Base-by-base conservation (phyloP, 257 asterid genomes). In the Fraxinus americana region DNA sequence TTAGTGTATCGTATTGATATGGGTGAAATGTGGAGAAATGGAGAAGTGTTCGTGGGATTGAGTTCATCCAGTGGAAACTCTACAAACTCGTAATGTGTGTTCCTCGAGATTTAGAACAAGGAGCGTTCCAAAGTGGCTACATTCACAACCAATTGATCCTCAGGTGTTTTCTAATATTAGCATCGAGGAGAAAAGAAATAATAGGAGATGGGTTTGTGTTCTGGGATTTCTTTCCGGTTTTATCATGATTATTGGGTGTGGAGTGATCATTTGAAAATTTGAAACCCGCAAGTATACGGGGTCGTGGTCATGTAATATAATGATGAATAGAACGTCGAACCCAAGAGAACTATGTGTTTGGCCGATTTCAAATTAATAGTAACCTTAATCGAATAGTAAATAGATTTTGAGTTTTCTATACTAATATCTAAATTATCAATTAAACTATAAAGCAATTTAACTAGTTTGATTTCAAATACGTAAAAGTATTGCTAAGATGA, bases 101-200 rank as follows among this genome's bases (percentile, higher is more conserved):
- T 84, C 92, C 0, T 93, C 97, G 97, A 85, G 85, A 16, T 89
- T 91, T 72, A 86, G 78, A 61, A 81, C 86, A 7, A 86, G 96
- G 83, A 84, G 65, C 66, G 86, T 91, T 71, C 96, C 98, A 0
- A 75, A 76, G 10, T 86, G 96, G 94, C 70, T 93, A 48, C 97
- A 93, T 85, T 91, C 96, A 57, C 85, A 88, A n/a, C 97, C 98
- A 0, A 38, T 86, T 75, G 83, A 93, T 82, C 96, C 97, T 0
- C 77, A 66, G 25, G 79, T 75, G 7, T 30, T 86, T 74, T 73
- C 87, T 3, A 80, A 32, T 74, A 82, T 81, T 29, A 83, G 45
- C 0, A 57, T 74, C 1, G 81, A 78, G 70, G 82, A 83, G 80
- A 84, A 85, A 80, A 67, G 81, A 75, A 83, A 83, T 6, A 78